Base-by-base conservation (phyloP, 305 asterid genomes). In the Fraxinus floribunda region DNA sequence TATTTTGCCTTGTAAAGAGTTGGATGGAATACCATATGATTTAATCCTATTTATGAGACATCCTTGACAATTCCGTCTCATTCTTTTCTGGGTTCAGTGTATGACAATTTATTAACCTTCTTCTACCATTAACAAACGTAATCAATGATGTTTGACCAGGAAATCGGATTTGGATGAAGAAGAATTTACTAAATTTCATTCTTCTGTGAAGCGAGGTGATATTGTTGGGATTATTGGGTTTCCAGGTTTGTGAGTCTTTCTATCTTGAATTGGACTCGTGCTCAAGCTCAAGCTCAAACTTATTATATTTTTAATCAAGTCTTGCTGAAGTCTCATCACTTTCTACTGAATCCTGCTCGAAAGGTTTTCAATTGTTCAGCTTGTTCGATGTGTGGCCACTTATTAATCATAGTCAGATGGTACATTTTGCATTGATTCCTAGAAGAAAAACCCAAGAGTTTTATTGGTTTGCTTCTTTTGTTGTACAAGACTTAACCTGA, bases 141-240 rank as follows among this genome's bases (percentile, higher is more conserved):
- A 36, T 16, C 29, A 0, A 41, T 18, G 57, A 30, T 84, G 62
- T 78, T 78, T 79, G 8, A 82, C 81, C 77, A 93, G 98, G 88
- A 91, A 86, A 80, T 92, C 95, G 0, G 95, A 87, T 55, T 79
- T 94, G 88, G 88, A 76, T 16, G 90, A 88, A 77, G 95, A 91
- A 44, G 91, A 88, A 57, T 95, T 95, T 81, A 64, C 88, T 29
- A 85, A 78, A 83, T 93, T 90, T 75, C 98, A 95, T 86, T 86
- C 92, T 83, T 81, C 93, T 7, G 98, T 94, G 84, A 95, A 93
- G 86, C 91, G 97, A 39, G 98, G 98, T 35, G 97, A 94, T 86
- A 82, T 94, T 77, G 97, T 94, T 60, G 98, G 98, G 26, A 91
- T 91, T 64, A 70, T 86, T 86, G 98, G 97, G 24, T 92, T 88